Conservation (phyloP, 202 grass and related monocot species). For the Carex sylvatica region DNA sequence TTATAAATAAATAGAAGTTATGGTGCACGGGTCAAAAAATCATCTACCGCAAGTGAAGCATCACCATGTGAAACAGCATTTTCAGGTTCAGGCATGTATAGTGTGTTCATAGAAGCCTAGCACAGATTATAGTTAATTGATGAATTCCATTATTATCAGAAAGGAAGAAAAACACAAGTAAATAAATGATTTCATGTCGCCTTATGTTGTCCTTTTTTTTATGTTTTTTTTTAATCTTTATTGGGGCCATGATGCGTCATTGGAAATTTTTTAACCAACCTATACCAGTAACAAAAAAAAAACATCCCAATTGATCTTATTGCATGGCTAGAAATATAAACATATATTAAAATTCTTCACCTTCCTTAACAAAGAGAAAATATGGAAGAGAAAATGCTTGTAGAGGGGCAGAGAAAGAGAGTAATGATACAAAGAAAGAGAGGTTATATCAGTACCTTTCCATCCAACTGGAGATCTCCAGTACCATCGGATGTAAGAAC, state of each 20-base stretch:
- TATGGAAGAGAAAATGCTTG: background rate
- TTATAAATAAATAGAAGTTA: slow-evolving; percentile 28
- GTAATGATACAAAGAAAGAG: background rate
- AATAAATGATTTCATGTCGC: background rate
- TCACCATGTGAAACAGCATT: slow-evolving; percentile 94
- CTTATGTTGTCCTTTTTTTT: background rate
- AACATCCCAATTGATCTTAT: slow-evolving; percentile 9
- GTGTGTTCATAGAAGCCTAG: slow-evolving; percentile 56
- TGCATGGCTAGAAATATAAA: slow-evolving; percentile 1
- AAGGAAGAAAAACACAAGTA: background rate
- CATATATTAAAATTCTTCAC: slow-evolving; percentile 3
- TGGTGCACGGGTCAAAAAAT: slow-evolving; percentile 61
- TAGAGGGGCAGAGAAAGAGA: background rate
- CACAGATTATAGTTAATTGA: slow-evolving; percentile 23
- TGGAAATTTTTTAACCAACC: background rate
- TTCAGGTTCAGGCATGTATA: slow-evolving; percentile 94
- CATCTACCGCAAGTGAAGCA: slow-evolving; percentile 70
- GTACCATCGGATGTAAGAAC: slow-evolving; percentile 49
- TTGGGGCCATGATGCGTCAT: background rate
- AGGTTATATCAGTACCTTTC: slow-evolving; percentile 58
- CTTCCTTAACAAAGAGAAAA: background rate
- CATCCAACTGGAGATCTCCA: slow-evolving; percentile 77
- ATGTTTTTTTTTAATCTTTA: background rate
- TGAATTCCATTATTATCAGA: slow-evolving; percentile 4
- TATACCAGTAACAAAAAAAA: background rate